Conservation (phyloP, 352 stramenopile species). For the Pythium biforme region DNA sequence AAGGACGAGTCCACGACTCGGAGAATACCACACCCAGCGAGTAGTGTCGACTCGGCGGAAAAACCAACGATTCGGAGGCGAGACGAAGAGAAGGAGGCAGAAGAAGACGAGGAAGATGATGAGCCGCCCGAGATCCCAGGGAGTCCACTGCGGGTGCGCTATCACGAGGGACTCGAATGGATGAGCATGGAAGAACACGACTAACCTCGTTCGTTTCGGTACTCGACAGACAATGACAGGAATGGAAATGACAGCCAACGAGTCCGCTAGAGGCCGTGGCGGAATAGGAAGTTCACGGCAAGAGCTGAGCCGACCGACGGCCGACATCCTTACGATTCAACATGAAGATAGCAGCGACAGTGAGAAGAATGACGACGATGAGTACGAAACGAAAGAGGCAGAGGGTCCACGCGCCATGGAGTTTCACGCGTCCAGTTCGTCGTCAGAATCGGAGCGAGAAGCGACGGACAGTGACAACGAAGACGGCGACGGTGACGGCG, state of each 20-base stretch:
- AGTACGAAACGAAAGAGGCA: slow-evolving; percentile 59
- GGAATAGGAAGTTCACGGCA: not conserved
- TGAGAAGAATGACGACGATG: slow-evolving; percentile 36
- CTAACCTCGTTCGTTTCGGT: not conserved
- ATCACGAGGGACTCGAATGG: not conserved
- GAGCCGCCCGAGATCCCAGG: slow-evolving; percentile 72
- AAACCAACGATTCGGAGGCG: not conserved
- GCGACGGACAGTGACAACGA: slow-evolving; percentile 11
- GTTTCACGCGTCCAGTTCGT: slow-evolving; percentile 59
- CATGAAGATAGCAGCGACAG: slow-evolving; percentile 21
- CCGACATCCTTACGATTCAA: slow-evolving; percentile 21
- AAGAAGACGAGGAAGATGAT: slow-evolving; percentile 21
- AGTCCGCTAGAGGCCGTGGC: not conserved
- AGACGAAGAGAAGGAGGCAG: not conserved
- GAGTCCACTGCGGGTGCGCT: slow-evolving; percentile 46
- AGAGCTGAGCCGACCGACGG: not conserved
- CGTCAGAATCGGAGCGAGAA: slow-evolving; percentile 37
- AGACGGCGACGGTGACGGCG: slow-evolving; percentile 10
- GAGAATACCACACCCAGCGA: not conserved
- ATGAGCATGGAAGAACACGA: too few relatives aligned
- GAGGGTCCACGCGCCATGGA: slow-evolving; percentile 54
- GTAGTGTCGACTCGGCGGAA: not conserved
- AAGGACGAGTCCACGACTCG: not conserved
- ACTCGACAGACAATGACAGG: not conserved
- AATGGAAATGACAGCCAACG: not conserved